Evolutionary conservation across 352 stramenopile genomes (phyloP), one percentile per base, ranked within the genome.

Genomic region (Phytopythium boreale): DNA sequence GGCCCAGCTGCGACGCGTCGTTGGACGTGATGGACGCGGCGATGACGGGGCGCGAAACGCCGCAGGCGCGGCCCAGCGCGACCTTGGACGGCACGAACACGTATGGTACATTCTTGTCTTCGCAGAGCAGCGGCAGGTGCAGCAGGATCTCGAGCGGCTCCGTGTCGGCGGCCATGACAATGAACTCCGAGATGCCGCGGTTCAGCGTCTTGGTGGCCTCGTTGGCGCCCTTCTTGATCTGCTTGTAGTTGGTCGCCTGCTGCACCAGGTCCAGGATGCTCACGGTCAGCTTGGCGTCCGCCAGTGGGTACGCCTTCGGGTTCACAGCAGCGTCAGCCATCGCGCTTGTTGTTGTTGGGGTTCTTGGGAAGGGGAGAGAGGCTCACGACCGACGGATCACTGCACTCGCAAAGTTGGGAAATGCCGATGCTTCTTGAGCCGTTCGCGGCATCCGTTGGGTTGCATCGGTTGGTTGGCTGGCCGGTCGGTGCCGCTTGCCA

Each of bases 171-270:
- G 97, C 92, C 96, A 99, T 99, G 76, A 99, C 92, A 76, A 99
- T 99, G 73, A 99, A 98, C 84, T 99, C 98, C 57, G 92, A 98
- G 79, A 99, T 99, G 66, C 98, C 98, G 63, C 98, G 95, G 86
- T 99, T 99, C 59, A 99, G 79, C 24, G 97, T 99, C 87, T 99
- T 99, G 72, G 98, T 99, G 69, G 98, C 97, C 73, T 99, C 98
- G 85, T 99, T 99, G 61, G 98, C 98, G 59, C 98, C 98, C 87
- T 99, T 99, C 84, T 99, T 99, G 70, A 99, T 98, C 83, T 99
- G 98, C 90, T 99, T 99, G 93, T 99, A 99, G 84, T 99, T 99
- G 69, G 93, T 97, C 46, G 97, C 97, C 76, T 99, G 98, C 81
- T 99, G 97, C 56, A 99, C 92, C 61, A 99, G 83, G 79, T 99